These are phyloP conservation scores for Pseudovirgaria hyperparasitica DNA, from an alignment of 2,329 filamentous ascomycete species.

Conservation along the genomic window DNA sequence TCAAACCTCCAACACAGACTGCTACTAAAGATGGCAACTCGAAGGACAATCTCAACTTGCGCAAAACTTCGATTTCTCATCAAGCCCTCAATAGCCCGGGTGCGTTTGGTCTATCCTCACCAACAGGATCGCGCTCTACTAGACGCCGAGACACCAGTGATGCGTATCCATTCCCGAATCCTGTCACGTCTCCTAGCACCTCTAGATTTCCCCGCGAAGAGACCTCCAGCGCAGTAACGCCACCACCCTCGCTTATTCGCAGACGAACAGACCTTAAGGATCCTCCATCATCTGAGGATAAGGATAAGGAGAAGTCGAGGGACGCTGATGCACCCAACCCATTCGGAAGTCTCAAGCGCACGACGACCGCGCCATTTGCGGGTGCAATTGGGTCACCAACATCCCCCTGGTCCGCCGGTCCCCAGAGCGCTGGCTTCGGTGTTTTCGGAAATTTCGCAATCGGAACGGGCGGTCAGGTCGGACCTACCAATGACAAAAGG, in stretches of 20 bases:
- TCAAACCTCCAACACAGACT: slow-evolving; percentile 69
- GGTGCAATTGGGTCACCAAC: slow-evolving; percentile 33
- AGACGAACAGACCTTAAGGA: slow-evolving; percentile 51
- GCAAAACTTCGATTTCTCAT: slow-evolving; percentile 73
- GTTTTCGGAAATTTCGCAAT: slow-evolving; percentile 87
- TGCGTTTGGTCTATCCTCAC: slow-evolving; percentile 59
- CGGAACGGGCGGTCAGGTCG: slow-evolving; percentile 24
- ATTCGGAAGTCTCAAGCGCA: slow-evolving; percentile 44
- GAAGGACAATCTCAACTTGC: slow-evolving; percentile 47
- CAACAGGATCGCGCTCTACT: slow-evolving; percentile 56
- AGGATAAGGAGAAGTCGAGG: slow-evolving; percentile 32
- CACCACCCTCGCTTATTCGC: slow-evolving; percentile 46
- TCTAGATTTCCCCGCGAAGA: slow-evolving; percentile 53
- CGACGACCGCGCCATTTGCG: slow-evolving; percentile 40
- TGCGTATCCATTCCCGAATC: slow-evolving; percentile 44
- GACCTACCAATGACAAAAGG: slow-evolving; percentile 68
- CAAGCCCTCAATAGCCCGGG: slow-evolving; percentile 46
- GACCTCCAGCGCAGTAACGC: slow-evolving; percentile 42
- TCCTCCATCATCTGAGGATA: slow-evolving; percentile 33
- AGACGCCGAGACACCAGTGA: slow-evolving; percentile 79
- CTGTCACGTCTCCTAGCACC: slow-evolving; percentile 44
- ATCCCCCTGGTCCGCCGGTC: slow-evolving; percentile 47
- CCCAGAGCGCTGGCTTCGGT: slow-evolving; percentile 54
- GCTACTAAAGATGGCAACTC: slow-evolving; percentile 47
- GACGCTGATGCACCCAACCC: slow-evolving; percentile 29